A percentile compares a stretch with the other conserved stretches of the same genome.
These are phyloP conservation scores for Leccinum subspadiceum DNA, from an alignment of 1,284 basidiomycete species.

Conservation along the genomic window DNA sequence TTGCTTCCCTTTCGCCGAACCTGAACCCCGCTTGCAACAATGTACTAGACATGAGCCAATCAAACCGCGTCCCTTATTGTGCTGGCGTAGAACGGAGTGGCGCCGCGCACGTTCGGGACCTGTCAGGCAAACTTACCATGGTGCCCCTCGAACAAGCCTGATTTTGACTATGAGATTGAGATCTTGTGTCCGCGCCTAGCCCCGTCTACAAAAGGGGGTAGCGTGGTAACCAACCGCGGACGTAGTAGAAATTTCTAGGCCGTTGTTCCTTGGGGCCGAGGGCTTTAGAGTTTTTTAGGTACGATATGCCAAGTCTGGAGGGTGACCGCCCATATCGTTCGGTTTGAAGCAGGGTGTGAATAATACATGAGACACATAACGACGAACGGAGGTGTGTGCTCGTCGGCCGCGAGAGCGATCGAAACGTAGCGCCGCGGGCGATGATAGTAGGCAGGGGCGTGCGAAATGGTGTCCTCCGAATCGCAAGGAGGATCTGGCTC, in stretches of 20 bases:
- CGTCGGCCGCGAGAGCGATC: not conserved
- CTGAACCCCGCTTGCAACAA: constrained; percentile 10
- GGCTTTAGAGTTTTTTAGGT: constrained; percentile 14
- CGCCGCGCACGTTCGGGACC: constrained; percentile 8
- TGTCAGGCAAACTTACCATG: constrained; percentile 6
- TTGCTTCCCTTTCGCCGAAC: constrained; percentile 8
- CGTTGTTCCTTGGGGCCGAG: constrained; percentile 29
- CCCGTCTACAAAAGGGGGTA: constrained; percentile 22
- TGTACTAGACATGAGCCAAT: constrained; percentile 18
- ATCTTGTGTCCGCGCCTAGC: constrained; percentile 13
- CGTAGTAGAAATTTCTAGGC: constrained; percentile 7
- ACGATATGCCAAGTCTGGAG: constrained; percentile 7
- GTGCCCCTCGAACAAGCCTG: constrained; percentile 24
- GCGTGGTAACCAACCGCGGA: constrained; percentile 25
- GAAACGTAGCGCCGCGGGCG: not conserved
- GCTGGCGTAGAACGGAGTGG: constrained; percentile 5
- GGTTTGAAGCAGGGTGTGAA: constrained; percentile 10
- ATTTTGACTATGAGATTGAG: constrained; percentile 26
- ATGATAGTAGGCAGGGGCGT: not conserved
- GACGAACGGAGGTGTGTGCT: not conserved
- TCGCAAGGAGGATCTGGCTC: constrained; percentile 1
- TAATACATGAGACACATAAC: not conserved
- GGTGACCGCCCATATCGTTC: not conserved
- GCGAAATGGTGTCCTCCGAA: constrained; percentile 1
- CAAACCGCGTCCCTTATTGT: constrained; percentile 3